Percentiles rank a stretch among this genome's conserved stretches.
Conservation (phyloP, 2,329 filamentous ascomycete genomes). For the Sphaerulina vaccinii region DNA sequence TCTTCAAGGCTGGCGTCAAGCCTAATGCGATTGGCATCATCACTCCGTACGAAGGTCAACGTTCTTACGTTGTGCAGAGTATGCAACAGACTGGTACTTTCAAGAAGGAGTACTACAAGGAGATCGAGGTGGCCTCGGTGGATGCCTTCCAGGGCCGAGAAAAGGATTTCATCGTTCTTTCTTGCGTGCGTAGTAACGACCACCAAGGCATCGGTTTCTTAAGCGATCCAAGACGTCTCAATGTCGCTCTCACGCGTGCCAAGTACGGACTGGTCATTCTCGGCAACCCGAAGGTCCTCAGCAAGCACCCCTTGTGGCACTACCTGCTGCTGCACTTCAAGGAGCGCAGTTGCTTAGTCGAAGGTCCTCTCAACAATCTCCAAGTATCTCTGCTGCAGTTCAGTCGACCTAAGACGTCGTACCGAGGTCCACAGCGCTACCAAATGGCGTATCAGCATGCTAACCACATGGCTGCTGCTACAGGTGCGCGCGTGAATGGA, state of each 20-base stretch:
- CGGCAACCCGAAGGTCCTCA: conserved; percentile 94
- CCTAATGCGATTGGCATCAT: conserved; percentile 94
- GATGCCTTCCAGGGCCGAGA: conserved; percentile 98
- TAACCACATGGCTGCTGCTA: conserved; percentile 57
- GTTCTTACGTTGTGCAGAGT: conserved; percentile 97
- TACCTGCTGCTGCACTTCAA: conserved; percentile 95
- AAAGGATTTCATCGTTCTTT: conserved; percentile 98
- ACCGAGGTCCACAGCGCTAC: conserved; percentile 83
- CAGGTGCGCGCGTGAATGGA: conserved; percentile 47
- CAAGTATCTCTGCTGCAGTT: conserved; percentile 95
- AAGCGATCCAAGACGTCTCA: conserved; percentile 94
- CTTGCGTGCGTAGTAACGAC: conserved; percentile 96
- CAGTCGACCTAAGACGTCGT: conserved; percentile 86
- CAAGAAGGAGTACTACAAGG: conserved; percentile 98
- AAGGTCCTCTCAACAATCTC: conserved; percentile 92
- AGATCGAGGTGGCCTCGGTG: conserved; percentile 96
- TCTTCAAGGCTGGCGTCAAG: conserved; percentile 98
- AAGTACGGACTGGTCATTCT: conserved; percentile 96
- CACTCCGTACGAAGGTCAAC: conserved; percentile 96
- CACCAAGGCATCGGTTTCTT: conserved; percentile 99
- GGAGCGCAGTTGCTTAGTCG: conserved; percentile 91
- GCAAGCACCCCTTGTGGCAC: conserved; percentile 98
- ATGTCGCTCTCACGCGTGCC: conserved; percentile 92
- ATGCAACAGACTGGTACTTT: conserved; percentile 98
- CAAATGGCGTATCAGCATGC: conserved; percentile 74